Evolutionary conservation across 148 eudicot genomes (phyloP).

Genomic region (Gaultheria prostrata): DNA sequence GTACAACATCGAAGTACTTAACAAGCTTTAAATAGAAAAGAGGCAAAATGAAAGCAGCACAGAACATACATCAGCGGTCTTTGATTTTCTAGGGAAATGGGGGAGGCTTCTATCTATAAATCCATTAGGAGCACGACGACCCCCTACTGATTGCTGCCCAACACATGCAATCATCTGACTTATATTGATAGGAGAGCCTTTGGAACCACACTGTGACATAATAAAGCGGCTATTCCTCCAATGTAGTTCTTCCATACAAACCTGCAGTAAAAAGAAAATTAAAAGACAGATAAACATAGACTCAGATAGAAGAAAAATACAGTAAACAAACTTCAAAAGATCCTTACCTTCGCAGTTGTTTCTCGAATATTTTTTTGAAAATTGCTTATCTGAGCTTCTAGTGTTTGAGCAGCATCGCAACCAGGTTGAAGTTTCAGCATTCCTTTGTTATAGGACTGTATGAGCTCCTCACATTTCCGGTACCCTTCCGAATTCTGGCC

Average conservation of each 20-base stretch:
- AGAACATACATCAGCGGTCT: constrained; percentile 67
- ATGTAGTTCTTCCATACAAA: constrained; percentile 71
- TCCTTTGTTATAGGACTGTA: constrained; percentile 57
- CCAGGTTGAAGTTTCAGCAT: constrained; percentile 66
- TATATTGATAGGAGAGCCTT: constrained; percentile 92
- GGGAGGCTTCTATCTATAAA: constrained; percentile 89
- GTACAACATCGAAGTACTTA: not conserved
- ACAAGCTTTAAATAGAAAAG: not conserved
- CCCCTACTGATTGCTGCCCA: constrained; percentile 97
- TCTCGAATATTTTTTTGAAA: constrained; percentile 74
- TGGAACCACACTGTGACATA: constrained; percentile 97
- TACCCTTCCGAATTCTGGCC: constrained; percentile 41
- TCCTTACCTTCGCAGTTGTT: constrained; percentile 55
- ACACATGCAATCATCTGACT: constrained; percentile 99
- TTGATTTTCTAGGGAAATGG: constrained; percentile 71
- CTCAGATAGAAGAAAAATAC: not conserved
- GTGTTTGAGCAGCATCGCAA: constrained; percentile 79
- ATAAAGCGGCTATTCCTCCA: constrained; percentile 96
- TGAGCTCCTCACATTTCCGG: constrained; percentile 46
- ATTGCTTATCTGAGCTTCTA: constrained; percentile 62
- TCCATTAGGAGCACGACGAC: constrained; percentile 91
- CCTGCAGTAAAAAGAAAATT: constrained; percentile 32
- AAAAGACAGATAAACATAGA: constrained; percentile 11
- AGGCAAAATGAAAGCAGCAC: not conserved
- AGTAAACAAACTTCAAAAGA: not conserved